Evolutionary conservation across 805 yeast species (phyloP).

Genomic region (Starmerella bombicola): DNA sequence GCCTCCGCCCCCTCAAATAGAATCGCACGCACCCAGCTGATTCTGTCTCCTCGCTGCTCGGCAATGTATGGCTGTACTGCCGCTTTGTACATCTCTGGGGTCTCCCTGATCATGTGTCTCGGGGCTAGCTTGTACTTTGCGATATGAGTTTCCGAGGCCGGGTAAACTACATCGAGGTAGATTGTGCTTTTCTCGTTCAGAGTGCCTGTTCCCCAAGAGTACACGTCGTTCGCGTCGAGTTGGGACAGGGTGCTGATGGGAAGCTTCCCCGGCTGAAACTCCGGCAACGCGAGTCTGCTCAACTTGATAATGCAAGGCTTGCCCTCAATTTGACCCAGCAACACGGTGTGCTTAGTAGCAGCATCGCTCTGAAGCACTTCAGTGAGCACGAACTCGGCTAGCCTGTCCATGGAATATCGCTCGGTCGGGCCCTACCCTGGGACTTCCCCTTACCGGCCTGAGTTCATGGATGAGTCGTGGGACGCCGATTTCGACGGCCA

Average conservation of each 20-base stretch:
- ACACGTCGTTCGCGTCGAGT: constrained; percentile 67
- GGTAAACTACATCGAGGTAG: constrained; percentile 57
- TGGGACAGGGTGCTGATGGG: constrained; percentile 24
- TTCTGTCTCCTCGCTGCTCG: constrained; percentile 60
- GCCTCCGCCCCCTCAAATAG: constrained; percentile 70
- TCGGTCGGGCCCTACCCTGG: too few species aligned
- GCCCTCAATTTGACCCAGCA: constrained; percentile 54
- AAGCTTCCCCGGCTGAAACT: constrained; percentile 5
- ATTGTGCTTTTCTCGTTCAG: constrained; percentile 49
- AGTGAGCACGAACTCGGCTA: constrained; percentile 34
- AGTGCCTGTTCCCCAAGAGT: constrained; percentile 62
- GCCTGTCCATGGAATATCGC: constrained; percentile 14
- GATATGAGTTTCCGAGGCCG: constrained; percentile 80
- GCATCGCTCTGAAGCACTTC: constrained; percentile 45
- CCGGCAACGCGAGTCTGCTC: constrained; percentile 20
- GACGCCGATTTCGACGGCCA: constrained; percentile 43
- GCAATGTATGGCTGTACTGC: constrained; percentile 65
- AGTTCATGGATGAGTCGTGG: constrained; percentile 40
- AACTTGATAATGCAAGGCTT: constrained; percentile 55
- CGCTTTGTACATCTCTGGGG: constrained; percentile 57
- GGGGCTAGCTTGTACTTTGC: constrained; percentile 55
- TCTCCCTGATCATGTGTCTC: constrained; percentile 57
- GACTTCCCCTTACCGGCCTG: too few species aligned
- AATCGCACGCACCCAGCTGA: constrained; percentile 85
- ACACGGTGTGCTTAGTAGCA: constrained; percentile 48